Evolutionary conservation across 441 rosid genomes (phyloP).

Genomic region (Adansonia grandidieri): DNA sequence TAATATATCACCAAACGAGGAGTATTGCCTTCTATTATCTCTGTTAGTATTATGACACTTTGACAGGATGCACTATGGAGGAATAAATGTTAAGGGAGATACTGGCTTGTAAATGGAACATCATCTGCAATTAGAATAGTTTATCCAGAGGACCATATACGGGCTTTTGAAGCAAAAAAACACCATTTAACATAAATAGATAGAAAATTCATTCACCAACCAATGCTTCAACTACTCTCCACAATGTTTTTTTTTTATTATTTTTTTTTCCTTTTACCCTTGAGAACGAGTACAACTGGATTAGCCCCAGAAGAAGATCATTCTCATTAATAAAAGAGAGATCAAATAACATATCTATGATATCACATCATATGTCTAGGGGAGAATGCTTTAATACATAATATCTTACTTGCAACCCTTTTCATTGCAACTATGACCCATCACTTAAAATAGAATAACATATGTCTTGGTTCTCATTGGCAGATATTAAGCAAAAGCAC

Average conservation of each 20-base stretch:
- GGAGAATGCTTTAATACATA: background rate
- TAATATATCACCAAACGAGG: too few species aligned
- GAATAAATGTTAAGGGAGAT: background rate
- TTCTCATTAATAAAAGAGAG: conserved; percentile 2
- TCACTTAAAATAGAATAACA: background rate
- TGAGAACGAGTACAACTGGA: background rate
- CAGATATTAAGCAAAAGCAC: background rate
- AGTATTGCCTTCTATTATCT: too few species aligned
- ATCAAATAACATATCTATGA: background rate
- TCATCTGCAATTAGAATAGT: background rate
- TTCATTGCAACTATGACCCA: background rate
- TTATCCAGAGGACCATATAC: background rate
- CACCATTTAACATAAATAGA: background rate
- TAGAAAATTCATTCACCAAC: conserved; percentile 4
- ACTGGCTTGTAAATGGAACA: background rate
- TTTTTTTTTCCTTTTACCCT: background rate
- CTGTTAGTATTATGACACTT: background rate
- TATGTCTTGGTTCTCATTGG: background rate
- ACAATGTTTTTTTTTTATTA: too few species aligned
- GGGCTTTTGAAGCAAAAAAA: background rate
- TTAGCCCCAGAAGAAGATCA: background rate
- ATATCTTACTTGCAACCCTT: background rate
- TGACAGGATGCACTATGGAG: background rate
- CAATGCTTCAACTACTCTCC: background rate
- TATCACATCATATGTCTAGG: background rate